Conservation (phyloP, 768 basidiomycete species). For the Pulveroboletus sp. region DNA sequence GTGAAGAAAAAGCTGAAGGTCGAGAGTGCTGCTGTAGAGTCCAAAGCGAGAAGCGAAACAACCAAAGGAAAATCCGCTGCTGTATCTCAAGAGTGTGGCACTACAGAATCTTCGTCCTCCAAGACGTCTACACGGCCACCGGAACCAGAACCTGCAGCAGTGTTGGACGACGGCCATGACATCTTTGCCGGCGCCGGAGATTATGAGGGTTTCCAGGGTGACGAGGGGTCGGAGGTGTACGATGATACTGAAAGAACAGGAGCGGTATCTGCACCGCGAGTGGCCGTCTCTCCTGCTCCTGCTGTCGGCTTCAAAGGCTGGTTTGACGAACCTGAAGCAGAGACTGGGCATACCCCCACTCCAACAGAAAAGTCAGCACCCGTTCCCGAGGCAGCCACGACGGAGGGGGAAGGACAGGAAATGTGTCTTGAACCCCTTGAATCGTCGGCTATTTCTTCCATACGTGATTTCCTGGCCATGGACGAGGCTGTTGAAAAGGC, state of each 20-base stretch:
- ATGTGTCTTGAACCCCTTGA: slow-evolving; percentile 66
- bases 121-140: slow-evolving; percentile 5
- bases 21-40: slow-evolving; percentile 25
- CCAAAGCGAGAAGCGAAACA: not conserved
- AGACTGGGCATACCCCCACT: slow-evolving; percentile 7
- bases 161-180: slow-evolving; percentile 61
- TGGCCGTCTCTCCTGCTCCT: slow-evolving; percentile 4
- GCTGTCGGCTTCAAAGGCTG: slow-evolving; percentile 31
- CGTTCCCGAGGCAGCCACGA: slow-evolving; percentile 2
- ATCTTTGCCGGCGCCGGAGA: slow-evolving; percentile 86
- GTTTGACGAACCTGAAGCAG: slow-evolving; percentile 42
- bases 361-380: slow-evolving; percentile 12
- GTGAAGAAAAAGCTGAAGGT: slow-evolving; percentile 59
- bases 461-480: slow-evolving; percentile 76
- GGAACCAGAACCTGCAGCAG: slow-evolving; percentile 17
- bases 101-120: slow-evolving; percentile 3
- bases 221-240: slow-evolving; percentile 45
- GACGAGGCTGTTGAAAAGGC: slow-evolving; percentile 61
- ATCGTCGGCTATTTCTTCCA: slow-evolving; percentile 79
- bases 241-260: slow-evolving; percentile 13
- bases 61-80: not conserved
- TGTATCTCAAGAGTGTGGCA: not conserved
- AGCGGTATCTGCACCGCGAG: slow-evolving; percentile 8
- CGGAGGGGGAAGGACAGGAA: slow-evolving; percentile 35
- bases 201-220: slow-evolving; percentile 65